Evolutionary conservation across 2,329 filamentous ascomycete genomes (phyloP).

Genomic region (Cladophialophora immunda): DNA sequence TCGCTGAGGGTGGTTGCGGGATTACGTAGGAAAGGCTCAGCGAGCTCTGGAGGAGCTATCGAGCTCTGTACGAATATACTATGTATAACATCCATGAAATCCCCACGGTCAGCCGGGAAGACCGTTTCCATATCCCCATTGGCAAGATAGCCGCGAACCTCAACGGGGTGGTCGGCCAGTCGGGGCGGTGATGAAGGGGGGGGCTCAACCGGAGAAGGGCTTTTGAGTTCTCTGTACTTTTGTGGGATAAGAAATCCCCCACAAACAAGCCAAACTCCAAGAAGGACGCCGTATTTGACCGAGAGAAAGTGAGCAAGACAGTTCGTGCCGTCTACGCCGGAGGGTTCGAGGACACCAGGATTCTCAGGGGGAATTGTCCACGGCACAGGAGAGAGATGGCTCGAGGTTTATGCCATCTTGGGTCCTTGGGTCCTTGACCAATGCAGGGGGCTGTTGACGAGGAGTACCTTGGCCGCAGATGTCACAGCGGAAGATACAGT

Average conservation of each 20-base stretch:
- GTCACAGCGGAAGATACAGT: conserved; percentile 21
- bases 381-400: not conserved
- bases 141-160: conserved; percentile 24
- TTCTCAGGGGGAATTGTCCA: not conserved
- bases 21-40: conserved; percentile 24
- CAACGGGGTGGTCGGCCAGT: conserved; percentile 13
- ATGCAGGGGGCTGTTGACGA: conserved; percentile 23
- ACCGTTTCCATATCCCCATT: conserved; percentile 7
- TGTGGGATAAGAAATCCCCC: not conserved
- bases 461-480: conserved; percentile 21
- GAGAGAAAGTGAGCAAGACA: not conserved
- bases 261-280: not conserved
- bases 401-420: not conserved
- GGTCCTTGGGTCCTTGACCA: conserved; percentile 10
- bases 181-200: not conserved
- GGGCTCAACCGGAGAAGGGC: no score
- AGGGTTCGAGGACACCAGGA: not conserved
- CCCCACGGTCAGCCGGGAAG: not conserved
- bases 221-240: not conserved
- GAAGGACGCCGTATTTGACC: not conserved
- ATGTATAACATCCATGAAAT: conserved; percentile 16
- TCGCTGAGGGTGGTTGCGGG: not conserved
- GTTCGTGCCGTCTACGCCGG: not conserved
- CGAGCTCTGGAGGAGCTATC: conserved; percentile 5
- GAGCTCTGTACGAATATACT: conserved; percentile 15